Evolutionary conservation across 495 filamentous ascomycete species (phyloP).

Genomic region (Podospora pseudopauciseta): DNA sequence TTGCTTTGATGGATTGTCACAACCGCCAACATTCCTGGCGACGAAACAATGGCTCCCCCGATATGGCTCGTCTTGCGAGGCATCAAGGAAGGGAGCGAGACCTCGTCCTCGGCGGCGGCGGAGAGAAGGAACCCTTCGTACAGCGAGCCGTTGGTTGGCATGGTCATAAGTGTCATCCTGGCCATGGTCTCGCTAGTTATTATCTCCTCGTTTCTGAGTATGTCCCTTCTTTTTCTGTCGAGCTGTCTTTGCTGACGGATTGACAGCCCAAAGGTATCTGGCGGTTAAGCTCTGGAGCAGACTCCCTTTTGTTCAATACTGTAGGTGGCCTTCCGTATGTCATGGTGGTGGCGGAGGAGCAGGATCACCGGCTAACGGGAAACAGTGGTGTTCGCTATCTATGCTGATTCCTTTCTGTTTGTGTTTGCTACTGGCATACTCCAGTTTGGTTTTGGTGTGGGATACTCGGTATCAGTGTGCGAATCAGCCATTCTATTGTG

Average conservation of each 20-base stretch:
- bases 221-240: conserved; percentile 11
- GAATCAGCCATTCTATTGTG: conserved; percentile 49
- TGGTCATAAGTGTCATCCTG: conserved; percentile 41
- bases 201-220: conserved; percentile 47
- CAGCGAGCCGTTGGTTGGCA: conserved; percentile 35
- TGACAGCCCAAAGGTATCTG: conserved; percentile 35
- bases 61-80: conserved; percentile 7
- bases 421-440: conserved; percentile 49
- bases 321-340: conserved; percentile 31
- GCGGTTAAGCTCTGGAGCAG: conserved; percentile 41
- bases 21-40: background rate
- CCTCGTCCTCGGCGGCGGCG: background rate
- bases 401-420: conserved; percentile 49
- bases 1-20: background rate
- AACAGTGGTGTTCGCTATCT: conserved; percentile 50
- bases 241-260: conserved; percentile 4
- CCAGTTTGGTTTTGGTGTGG: conserved; percentile 47
- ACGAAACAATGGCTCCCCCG: conserved; percentile 18
- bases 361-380: background rate
- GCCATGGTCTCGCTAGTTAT: conserved; percentile 40
- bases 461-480: conserved; percentile 41
- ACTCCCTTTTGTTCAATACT: conserved; percentile 45
- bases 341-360: too few relatives aligned
- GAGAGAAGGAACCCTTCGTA: background rate
- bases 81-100: background rate